These are phyloP conservation scores for Dictyostelium firmibasis DNA, from an alignment of 78 protist genomes.

Conservation along the genomic window DNA sequence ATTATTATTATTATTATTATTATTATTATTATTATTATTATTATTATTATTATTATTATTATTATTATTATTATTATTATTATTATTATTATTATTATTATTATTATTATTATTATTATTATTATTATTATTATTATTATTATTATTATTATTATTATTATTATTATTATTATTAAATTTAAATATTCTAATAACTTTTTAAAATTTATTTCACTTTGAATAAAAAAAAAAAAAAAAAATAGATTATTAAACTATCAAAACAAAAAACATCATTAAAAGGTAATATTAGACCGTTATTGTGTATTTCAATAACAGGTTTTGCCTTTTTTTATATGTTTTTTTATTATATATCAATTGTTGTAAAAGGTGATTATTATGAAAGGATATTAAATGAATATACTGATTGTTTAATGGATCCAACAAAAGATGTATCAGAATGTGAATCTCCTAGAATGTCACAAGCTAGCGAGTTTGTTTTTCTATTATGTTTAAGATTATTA, in stretches of 20 bases:
- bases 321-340: conserved; percentile 10
- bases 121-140: background rate
- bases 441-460: background rate
- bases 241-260: background rate
- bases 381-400: background rate
- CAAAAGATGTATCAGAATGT: background rate
- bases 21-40: background rate
- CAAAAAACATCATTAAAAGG: background rate
- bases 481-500: background rate
- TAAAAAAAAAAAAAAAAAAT: background rate
- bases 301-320: background rate
- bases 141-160: background rate
- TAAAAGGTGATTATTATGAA: background rate
- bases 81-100: background rate
- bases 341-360: background rate
- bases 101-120: background rate
- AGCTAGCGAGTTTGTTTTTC: background rate
- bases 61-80: background rate
- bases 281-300: background rate
- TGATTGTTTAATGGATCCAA: background rate
- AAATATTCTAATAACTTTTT: too few species aligned
- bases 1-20: background rate
- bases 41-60: background rate
- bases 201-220: too few species aligned
- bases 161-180: background rate